phyloP scores from a whole-genome alignment of 1,284 basidiomycete species.

The Cryptococcus sp. region DNA sequence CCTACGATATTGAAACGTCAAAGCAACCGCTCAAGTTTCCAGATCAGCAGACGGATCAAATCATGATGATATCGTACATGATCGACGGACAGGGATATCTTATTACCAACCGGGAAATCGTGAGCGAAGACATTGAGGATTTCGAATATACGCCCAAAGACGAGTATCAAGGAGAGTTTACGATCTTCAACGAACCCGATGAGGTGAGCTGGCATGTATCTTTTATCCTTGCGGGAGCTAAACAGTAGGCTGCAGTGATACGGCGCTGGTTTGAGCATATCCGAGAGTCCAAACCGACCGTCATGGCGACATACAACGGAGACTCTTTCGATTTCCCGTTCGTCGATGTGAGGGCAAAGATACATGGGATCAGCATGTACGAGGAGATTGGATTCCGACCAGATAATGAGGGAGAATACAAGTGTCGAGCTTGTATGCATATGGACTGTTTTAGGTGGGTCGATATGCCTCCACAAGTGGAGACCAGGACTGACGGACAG shows the following conservation, averaged over 20 bases:
- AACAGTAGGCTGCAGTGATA: conserved; percentile 63
- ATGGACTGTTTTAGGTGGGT: conserved; percentile 93
- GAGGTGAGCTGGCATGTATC: conserved; percentile 57
- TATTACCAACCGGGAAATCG: conserved; percentile 96
- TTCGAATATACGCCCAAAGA: conserved; percentile 99
- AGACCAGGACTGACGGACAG: conserved; percentile 15
- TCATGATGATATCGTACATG: conserved; percentile 95
- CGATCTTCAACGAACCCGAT: conserved; percentile 88
- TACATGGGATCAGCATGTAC: conserved; percentile 94
- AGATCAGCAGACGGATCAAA: conserved; percentile 89
- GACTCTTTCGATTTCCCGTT: conserved; percentile 99
- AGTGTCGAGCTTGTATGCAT: conserved; percentile 86
- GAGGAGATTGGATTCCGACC: conserved; percentile 87
- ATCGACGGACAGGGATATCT: conserved; percentile 73
- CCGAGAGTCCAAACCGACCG: conserved; percentile 85
- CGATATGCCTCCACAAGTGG: conserved; percentile 6
- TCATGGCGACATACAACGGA: conserved; percentile 98
- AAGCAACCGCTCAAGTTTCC: conserved; percentile 99
- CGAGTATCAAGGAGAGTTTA: conserved; percentile 96
- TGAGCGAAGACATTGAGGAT: conserved; percentile 94
- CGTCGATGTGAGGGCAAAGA: conserved; percentile 77
- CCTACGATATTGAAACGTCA: conserved; percentile 97
- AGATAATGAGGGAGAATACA: conserved; percentile 93
- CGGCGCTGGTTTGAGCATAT: conserved; percentile 90
- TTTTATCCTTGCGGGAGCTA: background rate